Conservation (phyloP, 208 protist species). For the Leptomonas pyrrhocoris region DNA sequence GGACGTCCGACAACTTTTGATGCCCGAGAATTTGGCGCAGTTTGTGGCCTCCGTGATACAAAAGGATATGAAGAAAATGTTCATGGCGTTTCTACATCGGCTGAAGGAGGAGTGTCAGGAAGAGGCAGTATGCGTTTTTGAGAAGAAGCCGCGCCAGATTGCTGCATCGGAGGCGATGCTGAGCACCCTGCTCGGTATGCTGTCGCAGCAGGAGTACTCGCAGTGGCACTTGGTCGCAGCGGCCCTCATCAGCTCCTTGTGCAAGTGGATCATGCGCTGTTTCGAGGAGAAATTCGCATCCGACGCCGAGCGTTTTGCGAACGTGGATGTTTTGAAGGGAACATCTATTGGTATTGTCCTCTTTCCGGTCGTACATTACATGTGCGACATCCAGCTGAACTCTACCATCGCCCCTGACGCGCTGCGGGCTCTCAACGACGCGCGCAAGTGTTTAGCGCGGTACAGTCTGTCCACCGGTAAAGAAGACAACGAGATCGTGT, state of each 20-base stretch:
- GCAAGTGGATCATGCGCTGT: conserved; percentile 55
- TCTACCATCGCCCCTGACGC: conserved; percentile 52
- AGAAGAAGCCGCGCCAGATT: conserved; percentile 29
- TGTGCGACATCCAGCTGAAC: conserved; percentile 70
- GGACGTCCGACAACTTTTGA: conserved; percentile 66
- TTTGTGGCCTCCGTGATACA: conserved; percentile 71
- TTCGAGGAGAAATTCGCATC: conserved; percentile 54
- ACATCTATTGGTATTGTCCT: conserved; percentile 81
- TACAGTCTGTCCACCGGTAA: conserved; percentile 29
- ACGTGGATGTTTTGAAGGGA: conserved; percentile 52
- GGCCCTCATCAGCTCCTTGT: conserved; percentile 70
- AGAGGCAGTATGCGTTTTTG: conserved; percentile 61
- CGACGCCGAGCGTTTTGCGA: conserved; percentile 29
- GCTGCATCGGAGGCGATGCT: conserved; percentile 60
- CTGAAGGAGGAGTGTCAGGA: conserved; percentile 73
- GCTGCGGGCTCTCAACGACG: conserved; percentile 70
- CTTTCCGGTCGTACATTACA: conserved; percentile 80
- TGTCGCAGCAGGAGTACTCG: conserved; percentile 58
- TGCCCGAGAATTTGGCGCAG: conserved; percentile 59
- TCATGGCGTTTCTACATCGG: conserved; percentile 80
- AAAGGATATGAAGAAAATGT: conserved; percentile 77
- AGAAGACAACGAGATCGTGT: conserved; percentile 22
- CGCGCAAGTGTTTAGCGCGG: conserved; percentile 44
- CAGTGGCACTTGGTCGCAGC: conserved; percentile 85
- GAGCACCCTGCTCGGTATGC: conserved; percentile 59